These are phyloP conservation scores for Rosa chinensis DNA, from an alignment of 306 rosid species.

Conservation along the genomic window DNA sequence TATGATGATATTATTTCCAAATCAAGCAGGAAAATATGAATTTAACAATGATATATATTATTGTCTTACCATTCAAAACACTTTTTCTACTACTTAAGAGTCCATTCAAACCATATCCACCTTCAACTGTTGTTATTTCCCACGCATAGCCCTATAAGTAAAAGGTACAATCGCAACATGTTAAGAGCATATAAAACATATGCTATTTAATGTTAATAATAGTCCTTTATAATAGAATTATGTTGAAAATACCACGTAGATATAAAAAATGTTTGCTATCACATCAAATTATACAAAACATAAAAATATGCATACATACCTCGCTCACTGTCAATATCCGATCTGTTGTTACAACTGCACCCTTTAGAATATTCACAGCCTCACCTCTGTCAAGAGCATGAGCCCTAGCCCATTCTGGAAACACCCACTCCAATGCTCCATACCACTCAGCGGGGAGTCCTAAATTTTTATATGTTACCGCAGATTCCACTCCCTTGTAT, in stretches of 20 bases:
- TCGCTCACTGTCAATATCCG: constrained; percentile 86
- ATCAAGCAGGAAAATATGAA: constrained; percentile 3
- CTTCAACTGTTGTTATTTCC: constrained; percentile 85
- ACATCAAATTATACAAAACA: constrained; percentile 22
- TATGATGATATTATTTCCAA: constrained; percentile 6
- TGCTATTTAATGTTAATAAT: neutral
- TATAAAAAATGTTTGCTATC: constrained; percentile 10
- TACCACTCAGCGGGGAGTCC: constrained; percentile 81
- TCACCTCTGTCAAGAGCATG: constrained; percentile 93
- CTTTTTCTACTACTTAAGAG: constrained; percentile 62
- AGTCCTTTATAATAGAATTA: too few species aligned
- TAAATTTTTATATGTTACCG: constrained; percentile 62
- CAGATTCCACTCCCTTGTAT: constrained; percentile 85
- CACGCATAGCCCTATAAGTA: constrained; percentile 75
- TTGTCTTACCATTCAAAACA: constrained; percentile 56
- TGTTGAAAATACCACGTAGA: constrained; percentile 7
- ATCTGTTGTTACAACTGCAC: constrained; percentile 84
- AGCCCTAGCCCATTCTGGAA: constrained; percentile 85
- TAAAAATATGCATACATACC: constrained; percentile 43
- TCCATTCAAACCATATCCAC: constrained; percentile 73
- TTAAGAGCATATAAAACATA: constrained; percentile 10
- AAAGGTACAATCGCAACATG: constrained; percentile 15
- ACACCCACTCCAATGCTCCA: constrained; percentile 87
- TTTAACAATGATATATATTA: neutral
- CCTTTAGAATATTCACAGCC: constrained; percentile 87